Evolutionary conservation across 768 basidiomycete genomes (phyloP), one percentile per base, ranked within the genome.

Genomic region (Lentinus brumalis): DNA sequence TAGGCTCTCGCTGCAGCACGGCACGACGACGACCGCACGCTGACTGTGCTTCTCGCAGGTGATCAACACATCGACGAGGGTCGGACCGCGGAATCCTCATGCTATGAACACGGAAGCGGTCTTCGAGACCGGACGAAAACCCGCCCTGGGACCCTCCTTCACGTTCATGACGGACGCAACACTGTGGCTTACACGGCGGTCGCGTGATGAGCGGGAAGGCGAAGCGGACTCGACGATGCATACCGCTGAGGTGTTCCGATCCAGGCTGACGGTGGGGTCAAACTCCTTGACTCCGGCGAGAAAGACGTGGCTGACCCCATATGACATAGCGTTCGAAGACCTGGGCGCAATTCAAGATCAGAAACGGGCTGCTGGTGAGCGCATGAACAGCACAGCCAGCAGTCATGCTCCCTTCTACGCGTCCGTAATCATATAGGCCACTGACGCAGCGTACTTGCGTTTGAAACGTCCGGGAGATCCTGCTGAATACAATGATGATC

Each of bases 71-170:
- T 80, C 86, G 0, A 79, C 83, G 30, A 53, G 31, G 2, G 30
- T 55, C 12, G 56, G 59, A n/a, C 70, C 75, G 63, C 59, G 64
- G 57, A 75, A 79, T 56, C 70, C 75, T 9, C 18, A 63, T 45
- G 75, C 78, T 0, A 40, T 5, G 29, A 63, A 63, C 29, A 21
- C 57, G 3, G 62, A 63, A n/a, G 69, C 63, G 11, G 79, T 78
- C 39, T 57, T 74, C 53, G 72, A 71, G 5, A 75, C 73, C 1
- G 74, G 70, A 8, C 77, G 83, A 58, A 91, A 89, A 67, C 89
- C 90, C 5, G 88, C 89, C 0, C 77, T 93, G 14, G 91, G 91
- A 0, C 86, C 90, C 1, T 87, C 89, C 1, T 93, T 92, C 61
- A 77, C 86, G 7, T 89, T 83, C 71, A 73, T 91, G 70, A 83